Percentiles rank a stretch among this genome's conserved stretches.
Evolutionary conservation across 2,329 filamentous ascomycete genomes (phyloP).

Genomic region (Exserohilum rostratum): DNA sequence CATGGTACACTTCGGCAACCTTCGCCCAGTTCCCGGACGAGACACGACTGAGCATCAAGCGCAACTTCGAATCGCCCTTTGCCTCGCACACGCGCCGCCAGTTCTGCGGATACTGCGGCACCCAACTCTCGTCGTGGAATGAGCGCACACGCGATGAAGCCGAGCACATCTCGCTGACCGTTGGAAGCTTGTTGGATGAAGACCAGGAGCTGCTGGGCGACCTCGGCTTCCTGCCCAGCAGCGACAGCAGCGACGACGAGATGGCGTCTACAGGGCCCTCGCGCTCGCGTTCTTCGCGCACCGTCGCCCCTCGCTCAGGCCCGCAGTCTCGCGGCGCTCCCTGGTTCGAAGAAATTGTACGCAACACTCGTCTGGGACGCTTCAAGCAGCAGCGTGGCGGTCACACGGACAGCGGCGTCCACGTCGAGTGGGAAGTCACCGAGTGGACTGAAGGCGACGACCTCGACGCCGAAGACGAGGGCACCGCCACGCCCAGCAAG

Average conservation of each 20-base stretch:
- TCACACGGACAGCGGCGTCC: slow-evolving; percentile 68
- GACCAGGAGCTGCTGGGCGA: slow-evolving; percentile 77
- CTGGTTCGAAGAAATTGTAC: slow-evolving; percentile 84
- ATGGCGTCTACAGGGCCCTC: slow-evolving; percentile 24
- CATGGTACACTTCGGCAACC: slow-evolving; percentile 79
- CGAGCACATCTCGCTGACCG: slow-evolving; percentile 78
- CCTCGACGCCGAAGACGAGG: slow-evolving; percentile 47
- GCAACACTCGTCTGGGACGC: slow-evolving; percentile 74
- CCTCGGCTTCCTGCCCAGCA: slow-evolving; percentile 69
- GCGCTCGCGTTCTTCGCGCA: slow-evolving; percentile 14
- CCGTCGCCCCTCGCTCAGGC: slow-evolving; percentile 25
- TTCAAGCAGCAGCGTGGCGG: slow-evolving; percentile 67
- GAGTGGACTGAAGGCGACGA: slow-evolving; percentile 62
- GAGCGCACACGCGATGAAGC: slow-evolving; percentile 73
- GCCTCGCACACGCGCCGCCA: slow-evolving; percentile 67
- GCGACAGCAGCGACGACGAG: slow-evolving; percentile 38
- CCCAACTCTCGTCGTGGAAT: slow-evolving; percentile 81
- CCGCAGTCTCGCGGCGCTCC: slow-evolving; percentile 65
- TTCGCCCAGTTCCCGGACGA: slow-evolving; percentile 81
- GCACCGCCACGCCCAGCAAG: slow-evolving; percentile 33
- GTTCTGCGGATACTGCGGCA: slow-evolving; percentile 93
- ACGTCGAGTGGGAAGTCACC: slow-evolving; percentile 81
- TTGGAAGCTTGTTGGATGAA: slow-evolving; percentile 75
- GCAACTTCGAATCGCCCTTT: slow-evolving; percentile 50
- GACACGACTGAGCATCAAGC: slow-evolving; percentile 53